Evolutionary conservation across 2,329 filamentous ascomycete species (phyloP).

Genomic region (Fusarium napiforme): DNA sequence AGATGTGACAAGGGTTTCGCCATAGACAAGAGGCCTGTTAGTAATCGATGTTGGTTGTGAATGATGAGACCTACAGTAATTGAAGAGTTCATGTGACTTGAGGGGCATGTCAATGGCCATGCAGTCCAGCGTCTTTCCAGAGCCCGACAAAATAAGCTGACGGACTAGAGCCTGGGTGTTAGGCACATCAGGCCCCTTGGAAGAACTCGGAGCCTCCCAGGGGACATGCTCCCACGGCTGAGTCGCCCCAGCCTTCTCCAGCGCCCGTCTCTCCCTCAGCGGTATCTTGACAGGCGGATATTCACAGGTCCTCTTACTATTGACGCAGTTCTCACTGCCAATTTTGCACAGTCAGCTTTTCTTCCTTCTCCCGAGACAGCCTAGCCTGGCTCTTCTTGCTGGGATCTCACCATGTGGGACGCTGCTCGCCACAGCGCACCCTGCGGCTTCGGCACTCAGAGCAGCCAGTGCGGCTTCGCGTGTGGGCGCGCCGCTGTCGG

Average conservation of each 20-base stretch:
- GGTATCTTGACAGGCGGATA: slow-evolving; percentile 14
- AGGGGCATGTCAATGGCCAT: slow-evolving; percentile 18
- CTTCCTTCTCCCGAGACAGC: too few relatives aligned
- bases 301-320: neutral
- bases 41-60: rapidly evolving
- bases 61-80: slow-evolving; percentile 1
- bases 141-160: neutral
- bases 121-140: neutral
- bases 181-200: neutral
- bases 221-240: slow-evolving; percentile 4
- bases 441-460: slow-evolving; percentile 16
- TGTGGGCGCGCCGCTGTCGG: slow-evolving; percentile 14
- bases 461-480: slow-evolving; percentile 14
- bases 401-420: slow-evolving; percentile 13
- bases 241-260: slow-evolving; percentile 6
- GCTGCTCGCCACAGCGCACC: slow-evolving; percentile 18
- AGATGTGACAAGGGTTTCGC: neutral
- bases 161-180: neutral
- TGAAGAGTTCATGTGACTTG: slow-evolving; percentile 20
- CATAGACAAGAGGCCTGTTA: neutral
- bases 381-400: neutral
- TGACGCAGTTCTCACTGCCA: slow-evolving; percentile 7
- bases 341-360: neutral
- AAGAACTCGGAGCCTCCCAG: neutral
- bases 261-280: slow-evolving; percentile 7